Conservation (phyloP, 331 rosid genomes). For the Pyracantha coccinea region DNA sequence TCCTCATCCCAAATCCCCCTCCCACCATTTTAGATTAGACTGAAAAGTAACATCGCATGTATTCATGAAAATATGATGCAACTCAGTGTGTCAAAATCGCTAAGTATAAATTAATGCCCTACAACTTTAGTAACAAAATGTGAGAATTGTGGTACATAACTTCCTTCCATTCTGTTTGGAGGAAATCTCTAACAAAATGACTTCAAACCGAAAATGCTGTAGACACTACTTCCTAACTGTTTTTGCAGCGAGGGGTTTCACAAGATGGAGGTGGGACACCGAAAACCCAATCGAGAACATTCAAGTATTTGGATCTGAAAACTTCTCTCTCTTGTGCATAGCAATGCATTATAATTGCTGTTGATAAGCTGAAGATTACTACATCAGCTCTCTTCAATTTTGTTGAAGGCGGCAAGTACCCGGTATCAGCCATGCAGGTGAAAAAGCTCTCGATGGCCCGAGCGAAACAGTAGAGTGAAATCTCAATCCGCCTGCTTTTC, state of each 20-base stretch:
- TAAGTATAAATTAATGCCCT: background rate
- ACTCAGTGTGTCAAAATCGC: background rate
- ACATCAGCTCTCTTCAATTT: conserved; percentile 78
- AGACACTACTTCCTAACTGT: conserved; percentile 3
- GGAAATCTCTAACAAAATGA: background rate
- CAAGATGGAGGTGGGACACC: conserved; percentile 86
- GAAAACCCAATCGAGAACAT: conserved; percentile 95
- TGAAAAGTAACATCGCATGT: background rate
- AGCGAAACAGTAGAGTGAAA: conserved; percentile 83
- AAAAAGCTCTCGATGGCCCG: conserved; percentile 95
- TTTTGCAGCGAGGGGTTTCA: conserved; percentile 74
- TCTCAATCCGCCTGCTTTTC: conserved; percentile 71
- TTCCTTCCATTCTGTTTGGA: background rate
- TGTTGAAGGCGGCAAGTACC: conserved; percentile 65
- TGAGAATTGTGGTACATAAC: background rate
- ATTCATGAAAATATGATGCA: background rate
- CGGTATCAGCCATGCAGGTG: conserved; percentile 65
- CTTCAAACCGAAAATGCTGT: background rate
- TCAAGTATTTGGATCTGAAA: conserved; percentile 54
- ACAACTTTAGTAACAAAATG: background rate
- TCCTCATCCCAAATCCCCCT: too few relatives aligned
- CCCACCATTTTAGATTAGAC: background rate
- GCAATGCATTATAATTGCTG: conserved; percentile 96
- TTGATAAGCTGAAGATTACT: conserved; percentile 76
- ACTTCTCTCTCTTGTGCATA: conserved; percentile 91